These are phyloP conservation scores for Hypoxylon trugodes DNA, from an alignment of 495 filamentous ascomycete genomes.

Conservation along the genomic window DNA sequence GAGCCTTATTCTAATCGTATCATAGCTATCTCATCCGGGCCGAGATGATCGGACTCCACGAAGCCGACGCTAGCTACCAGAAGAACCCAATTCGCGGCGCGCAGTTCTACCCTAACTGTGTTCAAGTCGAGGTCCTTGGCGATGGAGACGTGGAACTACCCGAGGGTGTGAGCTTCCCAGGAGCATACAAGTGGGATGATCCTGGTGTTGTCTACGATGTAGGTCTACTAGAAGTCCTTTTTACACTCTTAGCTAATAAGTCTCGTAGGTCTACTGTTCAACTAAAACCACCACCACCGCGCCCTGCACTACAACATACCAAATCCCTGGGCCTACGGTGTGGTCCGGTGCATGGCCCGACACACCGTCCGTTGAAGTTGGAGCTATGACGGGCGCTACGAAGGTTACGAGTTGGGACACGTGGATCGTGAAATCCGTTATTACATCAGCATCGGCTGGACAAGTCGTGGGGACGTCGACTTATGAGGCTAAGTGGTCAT, in stretches of 20 bases:
- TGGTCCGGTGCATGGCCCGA: conserved; percentile 49
- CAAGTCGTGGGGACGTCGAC: conserved; percentile 37
- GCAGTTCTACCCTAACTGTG: conserved; percentile 58
- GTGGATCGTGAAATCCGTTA: conserved; percentile 47
- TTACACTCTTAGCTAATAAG: not conserved
- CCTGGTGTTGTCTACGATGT: conserved; percentile 47
- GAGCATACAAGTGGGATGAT: conserved; percentile 46
- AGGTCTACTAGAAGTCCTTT: conserved; percentile 6
- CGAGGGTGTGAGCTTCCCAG: conserved; percentile 44
- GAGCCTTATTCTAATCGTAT: not conserved
- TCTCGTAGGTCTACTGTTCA: conserved; percentile 42
- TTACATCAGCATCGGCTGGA: conserved; percentile 42
- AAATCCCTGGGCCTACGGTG: conserved; percentile 41
- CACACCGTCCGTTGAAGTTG: conserved; percentile 41
- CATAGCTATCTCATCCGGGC: conserved; percentile 53
- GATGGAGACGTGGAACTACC: conserved; percentile 47
- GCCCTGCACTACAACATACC: conserved; percentile 44
- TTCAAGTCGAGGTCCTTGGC: conserved; percentile 54
- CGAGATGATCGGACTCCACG: conserved; percentile 59
- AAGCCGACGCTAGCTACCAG: conserved; percentile 46
- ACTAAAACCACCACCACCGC: conserved; percentile 39
- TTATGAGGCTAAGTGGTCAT: conserved; percentile 43
- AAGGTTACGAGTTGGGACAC: conserved; percentile 44
- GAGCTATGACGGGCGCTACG: conserved; percentile 32
- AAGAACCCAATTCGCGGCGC: conserved; percentile 48